Conservation (phyloP, 2,329 filamentous ascomycete species). For the Aspergillus sp. region DNA sequence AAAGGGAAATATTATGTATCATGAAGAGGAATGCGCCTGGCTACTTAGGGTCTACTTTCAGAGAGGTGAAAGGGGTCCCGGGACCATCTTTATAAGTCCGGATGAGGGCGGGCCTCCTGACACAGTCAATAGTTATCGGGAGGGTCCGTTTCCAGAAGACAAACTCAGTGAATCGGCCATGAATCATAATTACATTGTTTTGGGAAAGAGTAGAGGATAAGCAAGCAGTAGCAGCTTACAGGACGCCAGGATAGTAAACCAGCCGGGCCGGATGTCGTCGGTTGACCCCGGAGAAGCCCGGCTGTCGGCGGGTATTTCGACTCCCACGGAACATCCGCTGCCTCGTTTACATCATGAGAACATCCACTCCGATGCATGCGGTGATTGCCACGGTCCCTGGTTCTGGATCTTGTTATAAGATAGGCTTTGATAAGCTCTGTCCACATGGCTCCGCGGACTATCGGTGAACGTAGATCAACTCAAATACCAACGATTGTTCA, state of each 20-base stretch:
- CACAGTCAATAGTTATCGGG: neutral
- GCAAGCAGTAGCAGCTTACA: neutral
- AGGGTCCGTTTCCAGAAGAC: neutral
- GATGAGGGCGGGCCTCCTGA: neutral
- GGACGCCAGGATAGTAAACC: neutral
- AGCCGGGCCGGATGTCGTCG: slow-evolving; percentile 15
- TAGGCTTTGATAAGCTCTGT: neutral
- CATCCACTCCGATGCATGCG: neutral
- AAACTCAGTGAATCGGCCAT: neutral
- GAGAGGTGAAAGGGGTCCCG: neutral
- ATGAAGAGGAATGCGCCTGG: neutral
- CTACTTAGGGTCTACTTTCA: neutral
- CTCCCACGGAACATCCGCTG: neutral
- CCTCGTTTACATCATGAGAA: slow-evolving; percentile 1
- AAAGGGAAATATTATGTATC: neutral
- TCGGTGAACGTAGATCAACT: neutral
- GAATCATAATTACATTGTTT: neutral
- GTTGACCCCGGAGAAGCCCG: slow-evolving; percentile 20
- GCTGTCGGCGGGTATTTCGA: slow-evolving; percentile 21
- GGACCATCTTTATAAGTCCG: neutral
- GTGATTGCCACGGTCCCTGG: neutral
- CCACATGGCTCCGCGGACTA: neutral
- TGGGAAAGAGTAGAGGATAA: neutral
- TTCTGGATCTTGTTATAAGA: neutral
- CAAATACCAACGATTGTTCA: neutral